These are phyloP conservation scores for Elsinoe perseae DNA, from an alignment of 2,329 filamentous ascomycete species.

Conservation along the genomic window DNA sequence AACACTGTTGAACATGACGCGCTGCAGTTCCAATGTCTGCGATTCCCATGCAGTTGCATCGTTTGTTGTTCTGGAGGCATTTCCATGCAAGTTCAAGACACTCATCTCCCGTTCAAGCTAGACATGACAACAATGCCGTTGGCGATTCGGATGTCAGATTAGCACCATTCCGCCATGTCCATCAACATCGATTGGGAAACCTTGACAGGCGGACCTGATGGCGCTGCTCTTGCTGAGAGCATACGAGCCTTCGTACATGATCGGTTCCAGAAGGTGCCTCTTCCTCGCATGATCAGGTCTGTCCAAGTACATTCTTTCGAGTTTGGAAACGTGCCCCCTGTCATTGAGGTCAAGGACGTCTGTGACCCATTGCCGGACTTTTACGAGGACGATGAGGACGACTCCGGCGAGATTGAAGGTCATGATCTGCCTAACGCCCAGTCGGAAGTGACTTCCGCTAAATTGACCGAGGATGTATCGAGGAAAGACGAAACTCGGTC, in stretches of 20 bases:
- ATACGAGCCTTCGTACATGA: slow-evolving; percentile 93
- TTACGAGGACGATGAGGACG: slow-evolving; percentile 73
- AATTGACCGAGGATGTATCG: neutral
- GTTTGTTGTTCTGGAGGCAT: too few relatives aligned
- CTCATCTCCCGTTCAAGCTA: too few relatives aligned
- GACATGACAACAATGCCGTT: neutral
- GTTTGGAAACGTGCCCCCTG: slow-evolving; percentile 74
- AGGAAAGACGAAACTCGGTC: neutral
- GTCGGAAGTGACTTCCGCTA: neutral
- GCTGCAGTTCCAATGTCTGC: too few relatives aligned
- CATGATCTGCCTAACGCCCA: slow-evolving; percentile 24
- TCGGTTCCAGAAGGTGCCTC: slow-evolving; percentile 83
- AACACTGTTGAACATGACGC: too few relatives aligned
- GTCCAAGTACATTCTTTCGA: slow-evolving; percentile 92
- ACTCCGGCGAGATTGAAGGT: slow-evolving; percentile 44
- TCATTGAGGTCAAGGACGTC: slow-evolving; percentile 90
- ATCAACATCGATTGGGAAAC: slow-evolving; percentile 97
- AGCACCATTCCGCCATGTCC: slow-evolving; percentile 60
- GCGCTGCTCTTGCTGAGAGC: slow-evolving; percentile 69
- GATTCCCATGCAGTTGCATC: too few relatives aligned
- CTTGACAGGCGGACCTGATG: slow-evolving; percentile 82
- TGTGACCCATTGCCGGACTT: slow-evolving; percentile 94
- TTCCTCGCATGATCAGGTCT: slow-evolving; percentile 93
- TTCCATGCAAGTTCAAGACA: too few relatives aligned
- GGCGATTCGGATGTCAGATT: neutral